Evolutionary conservation across 768 basidiomycete species (phyloP).

Genomic region (Mycena floridula): DNA sequence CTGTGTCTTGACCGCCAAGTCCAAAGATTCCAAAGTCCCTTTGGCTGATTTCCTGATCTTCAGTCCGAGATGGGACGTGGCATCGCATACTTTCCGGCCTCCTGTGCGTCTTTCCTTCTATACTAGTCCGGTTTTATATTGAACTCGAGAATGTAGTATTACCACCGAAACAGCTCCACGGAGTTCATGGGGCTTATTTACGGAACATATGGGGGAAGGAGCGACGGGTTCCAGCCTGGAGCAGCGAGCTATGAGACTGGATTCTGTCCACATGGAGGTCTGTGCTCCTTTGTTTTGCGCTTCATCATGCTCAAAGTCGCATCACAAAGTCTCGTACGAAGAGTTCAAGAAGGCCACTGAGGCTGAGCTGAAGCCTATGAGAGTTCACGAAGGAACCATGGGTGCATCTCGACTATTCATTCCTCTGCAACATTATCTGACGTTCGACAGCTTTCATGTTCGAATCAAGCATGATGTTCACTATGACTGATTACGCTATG

Average conservation of each 20-base stretch:
- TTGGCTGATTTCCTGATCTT: conserved; percentile 63
- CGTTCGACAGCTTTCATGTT: conserved; percentile 49
- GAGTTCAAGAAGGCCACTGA: conserved; percentile 55
- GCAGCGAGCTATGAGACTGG: conserved; percentile 59
- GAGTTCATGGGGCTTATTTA: conserved; percentile 64
- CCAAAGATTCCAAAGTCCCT: conserved; percentile 50
- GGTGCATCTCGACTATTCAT: conserved; percentile 25
- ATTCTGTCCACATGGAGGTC: conserved; percentile 61
- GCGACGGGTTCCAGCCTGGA: conserved; percentile 57
- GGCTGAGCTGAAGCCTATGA: conserved; percentile 41
- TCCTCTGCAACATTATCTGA: not conserved
- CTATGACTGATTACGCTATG: conserved; percentile 60
- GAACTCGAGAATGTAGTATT: conserved; percentile 34
- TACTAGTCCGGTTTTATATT: not conserved
- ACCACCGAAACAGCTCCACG: conserved; percentile 55
- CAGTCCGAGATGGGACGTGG: conserved; percentile 60
- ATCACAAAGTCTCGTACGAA: conserved; percentile 50
- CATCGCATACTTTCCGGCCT: conserved; percentile 51
- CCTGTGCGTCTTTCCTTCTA: conserved; percentile 40
- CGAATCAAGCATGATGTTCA: conserved; percentile 56
- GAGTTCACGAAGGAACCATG: conserved; percentile 47
- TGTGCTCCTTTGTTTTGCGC: conserved; percentile 6
- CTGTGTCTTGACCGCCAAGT: conserved; percentile 62
- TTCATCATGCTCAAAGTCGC: not conserved
- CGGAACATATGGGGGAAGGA: conserved; percentile 58